Evolutionary conservation across 257 asterid species (phyloP).

Genomic region (Schizonepeta tenuifolia): DNA sequence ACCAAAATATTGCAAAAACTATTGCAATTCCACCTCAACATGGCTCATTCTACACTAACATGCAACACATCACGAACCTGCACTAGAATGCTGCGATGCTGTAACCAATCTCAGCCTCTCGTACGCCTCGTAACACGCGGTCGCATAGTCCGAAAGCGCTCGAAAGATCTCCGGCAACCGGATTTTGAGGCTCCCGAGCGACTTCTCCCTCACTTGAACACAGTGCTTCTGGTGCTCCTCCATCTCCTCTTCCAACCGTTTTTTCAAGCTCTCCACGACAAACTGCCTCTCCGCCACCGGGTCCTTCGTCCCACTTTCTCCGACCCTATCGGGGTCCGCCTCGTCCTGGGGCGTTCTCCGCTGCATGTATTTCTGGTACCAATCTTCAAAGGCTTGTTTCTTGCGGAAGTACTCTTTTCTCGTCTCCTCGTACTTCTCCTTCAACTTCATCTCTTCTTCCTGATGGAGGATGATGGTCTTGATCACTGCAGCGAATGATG

Average conservation of each 20-base stretch:
- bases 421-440: constrained; percentile 86
- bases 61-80: constrained; percentile 32
- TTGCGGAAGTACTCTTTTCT: constrained; percentile 71
- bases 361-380: constrained; percentile 77
- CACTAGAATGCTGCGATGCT: constrained; percentile 47
- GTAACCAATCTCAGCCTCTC: constrained; percentile 56
- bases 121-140: constrained; percentile 61
- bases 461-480: constrained; percentile 76
- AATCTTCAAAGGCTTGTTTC: constrained; percentile 79
- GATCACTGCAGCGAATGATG: constrained; percentile 80
- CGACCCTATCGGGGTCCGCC: constrained; percentile 40
- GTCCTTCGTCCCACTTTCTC: constrained; percentile 52
- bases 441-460: constrained; percentile 87
- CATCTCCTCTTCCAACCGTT: constrained; percentile 76
- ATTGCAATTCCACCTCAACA: neutral
- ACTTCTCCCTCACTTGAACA: constrained; percentile 87
- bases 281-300: constrained; percentile 64
- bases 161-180: constrained; percentile 90
- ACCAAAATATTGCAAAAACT: constrained; percentile 27
- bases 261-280: constrained; percentile 76
- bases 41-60: neutral
- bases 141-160: constrained; percentile 73
- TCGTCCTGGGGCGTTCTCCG: constrained; percentile 48
- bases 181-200: constrained; percentile 70
- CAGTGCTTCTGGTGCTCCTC: constrained; percentile 81